Evolutionary conservation across 306 rosid species (phyloP), one percentile per base, ranked within the genome.

Genomic region (Malus domestica): DNA sequence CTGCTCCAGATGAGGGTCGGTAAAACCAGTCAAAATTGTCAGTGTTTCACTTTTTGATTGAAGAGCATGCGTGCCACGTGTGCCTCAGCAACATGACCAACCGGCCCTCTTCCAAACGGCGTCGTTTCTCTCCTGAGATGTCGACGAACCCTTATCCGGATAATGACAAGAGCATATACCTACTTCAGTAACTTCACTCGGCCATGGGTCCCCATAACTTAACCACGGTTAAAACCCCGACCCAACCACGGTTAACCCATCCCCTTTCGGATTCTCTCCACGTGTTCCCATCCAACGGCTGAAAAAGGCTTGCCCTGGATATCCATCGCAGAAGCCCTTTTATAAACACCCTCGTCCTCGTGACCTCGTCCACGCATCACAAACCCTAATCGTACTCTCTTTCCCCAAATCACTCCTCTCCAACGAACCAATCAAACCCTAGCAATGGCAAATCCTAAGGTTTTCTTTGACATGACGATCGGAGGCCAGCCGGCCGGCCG

Each of bases 391-490:
- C 30, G 14, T n/a, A 18, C 30, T 61, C 14, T 20, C 52, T 58
- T 45, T 9, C 6, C 49, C 20, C 42, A 5, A 46, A 11, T 33
- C 6, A 25, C 66, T 32, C 25, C 9, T 15, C 30, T 22, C 16
- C 8, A 64, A 32, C 68, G 10, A 66, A 19, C 27, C 70, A 58
- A 58, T 2, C 12, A 16, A 4, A 32, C 33, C 79, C 30, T 29
- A 4, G n/a, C 60, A 67, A 89, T 78, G 88, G 74, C 83, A 27
- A 93, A 93, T 80, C 96, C 98, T 51, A 90, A 25, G 83, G 97
- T 93, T 0, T 93, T 74, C 85, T 93, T 93, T 16, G 97, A 93
- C 67, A 91, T 93, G 87, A 46, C 89, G 1, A 42, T 91, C 76
- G 97, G 94, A 12, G 89, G 84, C 67, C 60, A 71, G n/a, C 80